Percentiles rank a stretch among this genome's conserved stretches.
phyloP scores from a whole-genome alignment of 23 red algal species.

The Cyanidiococcus yangmingshanensis region DNA sequence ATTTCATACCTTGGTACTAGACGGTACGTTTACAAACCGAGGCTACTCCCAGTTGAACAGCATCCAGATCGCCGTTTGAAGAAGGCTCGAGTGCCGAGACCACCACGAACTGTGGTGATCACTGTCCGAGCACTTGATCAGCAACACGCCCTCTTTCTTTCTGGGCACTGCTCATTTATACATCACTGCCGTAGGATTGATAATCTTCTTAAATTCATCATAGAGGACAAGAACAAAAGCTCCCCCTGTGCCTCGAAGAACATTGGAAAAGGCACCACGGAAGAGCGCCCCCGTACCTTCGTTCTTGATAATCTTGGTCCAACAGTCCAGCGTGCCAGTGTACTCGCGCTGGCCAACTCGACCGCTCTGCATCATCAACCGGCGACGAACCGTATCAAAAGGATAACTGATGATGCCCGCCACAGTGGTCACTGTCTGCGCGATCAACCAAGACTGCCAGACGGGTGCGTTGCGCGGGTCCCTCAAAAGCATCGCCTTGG shows the following conservation, averaged over 20 bases:
- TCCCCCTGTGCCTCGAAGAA: slow-evolving; percentile 91
- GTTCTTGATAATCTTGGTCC: slow-evolving; percentile 79
- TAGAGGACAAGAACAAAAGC: slow-evolving; percentile 95
- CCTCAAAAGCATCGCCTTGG: slow-evolving; percentile 82
- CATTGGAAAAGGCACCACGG: slow-evolving; percentile 94
- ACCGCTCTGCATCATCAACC: slow-evolving; percentile 99
- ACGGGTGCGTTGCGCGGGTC: slow-evolving; percentile 79
- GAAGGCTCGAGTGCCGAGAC: no score
- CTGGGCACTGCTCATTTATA: not conserved
- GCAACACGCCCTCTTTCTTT: no score
- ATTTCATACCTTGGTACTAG: no score
- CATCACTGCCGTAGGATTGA: slow-evolving; percentile 33
- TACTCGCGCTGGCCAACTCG: slow-evolving; percentile 68
- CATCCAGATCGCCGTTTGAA: no score
- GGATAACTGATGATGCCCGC: slow-evolving; percentile 94
- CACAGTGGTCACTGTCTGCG: slow-evolving; percentile 75
- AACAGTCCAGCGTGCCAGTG: slow-evolving; percentile 87
- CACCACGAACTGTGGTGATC: no score
- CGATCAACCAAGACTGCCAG: slow-evolving; percentile 82
- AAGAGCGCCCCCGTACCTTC: slow-evolving; percentile 85
- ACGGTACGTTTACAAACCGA: no score
- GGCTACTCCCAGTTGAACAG: no score
- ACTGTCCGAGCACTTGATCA: no score
- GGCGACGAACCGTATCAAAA: slow-evolving; percentile 95
- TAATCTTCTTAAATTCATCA: slow-evolving; percentile 96